Evolutionary conservation across 257 asterid genomes (phyloP), one percentile per base, ranked within the genome.

Genomic region (Ligustrum vulgare): DNA sequence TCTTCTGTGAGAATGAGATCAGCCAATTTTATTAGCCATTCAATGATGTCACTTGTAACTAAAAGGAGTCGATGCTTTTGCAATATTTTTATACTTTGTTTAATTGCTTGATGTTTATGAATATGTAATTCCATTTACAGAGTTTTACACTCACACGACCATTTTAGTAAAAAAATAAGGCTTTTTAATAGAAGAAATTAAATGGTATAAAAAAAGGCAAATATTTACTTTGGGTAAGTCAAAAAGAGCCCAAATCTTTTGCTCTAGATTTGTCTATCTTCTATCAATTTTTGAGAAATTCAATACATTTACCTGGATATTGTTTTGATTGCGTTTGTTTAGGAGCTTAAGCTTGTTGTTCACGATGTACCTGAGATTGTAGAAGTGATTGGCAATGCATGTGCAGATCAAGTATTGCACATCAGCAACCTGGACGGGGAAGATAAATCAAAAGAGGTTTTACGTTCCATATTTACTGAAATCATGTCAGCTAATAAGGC

Each of bases 291-390:
- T 71, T 32, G 54, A 5, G 23, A 13, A 71, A 33, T 43, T 78
- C 45, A 72, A 69, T 54, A 65, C 32, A 77, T 65, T 68, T 65
- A 76, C 36, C 74, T 49, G 67, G 56, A 23, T 47, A 67, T 43
- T 25, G n/a, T 72, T 65, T 41, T 71, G 47, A 68, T 6, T 79
- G 7, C 65, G 23, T 35, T 1, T 67, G 75, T 84, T 22, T 72
- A 95, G 99, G 99, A 95, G 83, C 93, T 95, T 33, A 91, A 91
- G 83, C 74, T 74, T 70, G 91, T 88, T 65, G 68, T 90, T 73
- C 90, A 81, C 43, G 84, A 73, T 78, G 97, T 95, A 65, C 99
- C 99, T 10, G 99, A 95, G 96, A 91, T 95, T 79, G 79, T 79
- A 54, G 96, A 91, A 84, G 91, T 93, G 79, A 92, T 91, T 74